phyloP scores from a whole-genome alignment of 78 protist genomes.

The Emiliania huxleyi region DNA sequence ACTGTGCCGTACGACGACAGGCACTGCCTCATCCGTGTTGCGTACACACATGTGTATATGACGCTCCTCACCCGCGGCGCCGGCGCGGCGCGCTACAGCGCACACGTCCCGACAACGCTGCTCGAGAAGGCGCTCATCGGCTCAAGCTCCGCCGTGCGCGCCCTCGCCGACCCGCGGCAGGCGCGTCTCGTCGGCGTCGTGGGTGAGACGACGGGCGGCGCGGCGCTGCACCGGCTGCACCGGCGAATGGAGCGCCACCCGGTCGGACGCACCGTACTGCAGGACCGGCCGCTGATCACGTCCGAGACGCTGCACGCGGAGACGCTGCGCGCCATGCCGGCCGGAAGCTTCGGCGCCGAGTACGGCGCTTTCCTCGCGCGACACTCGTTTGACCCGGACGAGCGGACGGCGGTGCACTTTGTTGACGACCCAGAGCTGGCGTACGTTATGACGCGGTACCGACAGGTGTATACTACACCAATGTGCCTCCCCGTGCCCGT shows the following conservation, averaged over 20 bases:
- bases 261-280: background rate
- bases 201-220: slow-evolving; percentile 34
- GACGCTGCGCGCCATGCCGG: slow-evolving; percentile 44
- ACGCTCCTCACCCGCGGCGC: background rate
- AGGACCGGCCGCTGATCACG: background rate
- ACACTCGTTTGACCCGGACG: slow-evolving; percentile 58
- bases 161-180: background rate
- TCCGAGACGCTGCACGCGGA: background rate
- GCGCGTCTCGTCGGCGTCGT: slow-evolving; percentile 7
- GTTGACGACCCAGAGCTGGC: slow-evolving; percentile 77
- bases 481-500: no score
- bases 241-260: background rate
- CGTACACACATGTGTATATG: no score
- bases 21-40: no score
- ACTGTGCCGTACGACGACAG: no score
- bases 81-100: background rate
- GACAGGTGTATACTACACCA: slow-evolving; percentile 26
- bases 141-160: background rate
- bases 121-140: slow-evolving; percentile 1
- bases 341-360: slow-evolving; percentile 63
- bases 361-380: slow-evolving; percentile 50
- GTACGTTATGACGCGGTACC: slow-evolving; percentile 73
- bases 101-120: slow-evolving; percentile 24
- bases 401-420: slow-evolving; percentile 63
- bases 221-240: background rate